A percentile compares a stretch with the other conserved stretches of the same genome.
These are phyloP conservation scores for Alloascoidea hylecoeti DNA, from an alignment of 805 yeast species.

Conservation along the genomic window DNA sequence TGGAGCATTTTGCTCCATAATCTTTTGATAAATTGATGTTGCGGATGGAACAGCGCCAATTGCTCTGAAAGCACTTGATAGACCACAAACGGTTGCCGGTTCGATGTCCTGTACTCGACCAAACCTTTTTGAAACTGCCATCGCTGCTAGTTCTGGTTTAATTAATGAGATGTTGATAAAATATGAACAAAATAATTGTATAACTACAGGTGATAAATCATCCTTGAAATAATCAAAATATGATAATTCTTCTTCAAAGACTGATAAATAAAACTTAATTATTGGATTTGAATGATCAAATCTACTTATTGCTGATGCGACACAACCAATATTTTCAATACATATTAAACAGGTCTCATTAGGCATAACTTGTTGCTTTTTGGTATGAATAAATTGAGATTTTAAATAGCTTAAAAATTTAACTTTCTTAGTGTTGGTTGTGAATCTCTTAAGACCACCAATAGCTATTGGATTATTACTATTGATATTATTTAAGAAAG, in stretches of 20 bases:
- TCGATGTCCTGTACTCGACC: not conserved
- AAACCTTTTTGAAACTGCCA: not conserved
- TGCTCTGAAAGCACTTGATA: not conserved
- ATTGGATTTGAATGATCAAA: not conserved
- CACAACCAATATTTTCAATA: not conserved
- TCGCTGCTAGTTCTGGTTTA: not conserved
- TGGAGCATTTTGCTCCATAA: not conserved
- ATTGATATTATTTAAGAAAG: not conserved
- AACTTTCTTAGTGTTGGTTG: not conserved
- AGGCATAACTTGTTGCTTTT: not conserved
- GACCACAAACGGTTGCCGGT: not conserved
- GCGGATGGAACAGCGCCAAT: not conserved
- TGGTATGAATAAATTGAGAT: not conserved
- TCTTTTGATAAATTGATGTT: not conserved
- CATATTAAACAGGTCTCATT: no score
- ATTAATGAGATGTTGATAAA: not conserved
- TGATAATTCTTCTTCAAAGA: not conserved
- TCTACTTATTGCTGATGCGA: not conserved
- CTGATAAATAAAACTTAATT: not conserved
- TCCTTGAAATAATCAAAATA: not conserved
- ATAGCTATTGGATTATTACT: no score
- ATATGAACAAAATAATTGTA: not conserved
- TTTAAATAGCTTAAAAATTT: not conserved
- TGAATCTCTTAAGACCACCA: not conserved
- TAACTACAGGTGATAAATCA: not conserved